Evolutionary conservation across 352 stramenopile genomes (phyloP), one percentile per base, ranked within the genome.

Genomic region (Globisporangium parvum): DNA sequence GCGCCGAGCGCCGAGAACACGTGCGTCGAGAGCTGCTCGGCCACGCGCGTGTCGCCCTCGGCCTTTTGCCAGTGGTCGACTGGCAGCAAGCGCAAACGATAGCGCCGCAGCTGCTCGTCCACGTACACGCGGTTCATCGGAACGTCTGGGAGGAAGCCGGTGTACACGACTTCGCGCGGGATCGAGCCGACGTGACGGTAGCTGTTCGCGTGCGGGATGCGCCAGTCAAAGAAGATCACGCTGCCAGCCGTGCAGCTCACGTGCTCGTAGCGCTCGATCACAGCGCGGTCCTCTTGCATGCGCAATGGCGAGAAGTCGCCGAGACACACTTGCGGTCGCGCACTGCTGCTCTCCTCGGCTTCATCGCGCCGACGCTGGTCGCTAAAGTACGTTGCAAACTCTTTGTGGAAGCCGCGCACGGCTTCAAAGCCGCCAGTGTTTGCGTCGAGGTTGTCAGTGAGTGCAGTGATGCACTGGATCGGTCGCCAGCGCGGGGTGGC

Each of bases 141-240:
- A 5, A 87, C 83, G 33, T 73, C 58, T 0, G 85, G 88, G 14
- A 96, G 66, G 33, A 96, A 87, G 18, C 88, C 87, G 4, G 82
- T 88, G 69, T 96, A 96, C 28, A 95, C 69, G 39, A 96, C 87
- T 49, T 91, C 77, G 9, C 87, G 77, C 0, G 87, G 80, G 1
- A 70, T 66, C 2, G 42, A 52, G 6, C 71, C 79, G 5, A 71
- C 62, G 65, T 96, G 85, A 15, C 76, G 73, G 59, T 89, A 89
- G 65, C 85, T 91, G 66, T 96, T 96, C 39, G 87, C 88, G 59
- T 96, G 88, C 17, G 87, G 83, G 17, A 95, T 70, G 9, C 88
- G 77, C 78, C 85, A 92, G 70, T 96, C 87, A 39, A 92, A 96
- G 60, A 91, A 86, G 49, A 96, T 87, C 5, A 92, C 79, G 53